Conservation (phyloP, 257 asterid species). For the Solanum tarijense region DNA sequence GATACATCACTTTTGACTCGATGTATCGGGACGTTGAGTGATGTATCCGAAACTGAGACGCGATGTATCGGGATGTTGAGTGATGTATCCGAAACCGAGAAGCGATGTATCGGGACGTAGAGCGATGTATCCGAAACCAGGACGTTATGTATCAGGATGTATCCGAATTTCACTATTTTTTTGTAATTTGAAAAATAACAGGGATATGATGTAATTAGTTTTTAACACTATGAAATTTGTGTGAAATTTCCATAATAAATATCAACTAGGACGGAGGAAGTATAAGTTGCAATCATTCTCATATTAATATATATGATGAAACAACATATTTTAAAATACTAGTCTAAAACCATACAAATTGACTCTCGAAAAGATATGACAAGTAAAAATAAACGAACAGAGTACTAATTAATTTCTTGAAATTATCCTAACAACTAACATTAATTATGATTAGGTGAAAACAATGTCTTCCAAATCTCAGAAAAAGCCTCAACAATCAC, state of each 20-base stretch:
- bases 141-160: too few species aligned
- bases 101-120: too few species aligned
- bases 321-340: too few species aligned
- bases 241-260: too few species aligned
- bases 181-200: too few species aligned
- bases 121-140: not conserved
- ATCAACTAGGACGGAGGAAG: not conserved
- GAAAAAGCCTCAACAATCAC: constrained; percentile 53
- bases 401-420: not conserved
- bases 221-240: too few species aligned
- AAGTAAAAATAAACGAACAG: not conserved
- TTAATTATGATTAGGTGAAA: constrained; percentile 3
- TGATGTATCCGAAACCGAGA: not conserved
- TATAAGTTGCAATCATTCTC: not conserved
- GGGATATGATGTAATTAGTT: too few species aligned
- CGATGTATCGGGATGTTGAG: rapidly evolving
- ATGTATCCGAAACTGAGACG: too few species aligned
- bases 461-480: constrained; percentile 60
- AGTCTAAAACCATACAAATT: too few species aligned
- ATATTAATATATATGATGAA: not conserved
- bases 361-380: not conserved
- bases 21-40: too few species aligned
- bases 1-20: not conserved
- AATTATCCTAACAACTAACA: not conserved
- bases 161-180: too few species aligned